Conservation (phyloP, 2,329 filamentous ascomycete genomes). For the Teratosphaeria gauchensis region DNA sequence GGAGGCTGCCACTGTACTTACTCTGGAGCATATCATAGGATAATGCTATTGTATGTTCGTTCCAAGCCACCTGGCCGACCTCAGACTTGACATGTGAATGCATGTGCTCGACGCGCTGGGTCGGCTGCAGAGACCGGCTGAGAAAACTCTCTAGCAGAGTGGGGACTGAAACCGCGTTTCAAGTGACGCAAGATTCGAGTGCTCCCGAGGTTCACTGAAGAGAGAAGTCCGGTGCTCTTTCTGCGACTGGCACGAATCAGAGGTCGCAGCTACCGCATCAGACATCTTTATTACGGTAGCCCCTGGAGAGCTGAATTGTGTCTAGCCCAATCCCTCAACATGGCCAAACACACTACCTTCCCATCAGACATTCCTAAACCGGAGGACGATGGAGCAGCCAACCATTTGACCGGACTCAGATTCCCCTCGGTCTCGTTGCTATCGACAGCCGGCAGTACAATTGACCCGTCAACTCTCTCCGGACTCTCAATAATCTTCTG, state of each 20-base stretch:
- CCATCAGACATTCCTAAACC: slow-evolving; percentile 28
- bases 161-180: too few species aligned
- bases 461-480: slow-evolving; percentile 27
- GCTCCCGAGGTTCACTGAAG: not conserved
- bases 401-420: slow-evolving; percentile 24
- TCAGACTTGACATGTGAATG: not conserved
- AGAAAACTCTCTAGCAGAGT: not conserved
- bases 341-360: slow-evolving; percentile 5
- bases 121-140: not conserved
- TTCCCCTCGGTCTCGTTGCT: slow-evolving; percentile 27
- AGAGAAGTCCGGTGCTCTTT: too few species aligned
- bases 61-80: not conserved
- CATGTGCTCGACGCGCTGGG: not conserved
- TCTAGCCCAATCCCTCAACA: not conserved
- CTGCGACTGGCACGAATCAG: too few species aligned
- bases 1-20: not conserved
- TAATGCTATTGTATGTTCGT: not conserved
- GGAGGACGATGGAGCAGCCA: slow-evolving; percentile 31
- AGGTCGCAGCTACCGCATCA: too few species aligned
- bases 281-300: too few species aligned
- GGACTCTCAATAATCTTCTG: slow-evolving; percentile 34
- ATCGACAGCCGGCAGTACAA: slow-evolving; percentile 22
- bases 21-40: not conserved
- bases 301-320: too few species aligned
- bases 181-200: not conserved